Evolutionary conservation across 257 asterid species (phyloP).

Genomic region (Ehretia macrophylla): DNA sequence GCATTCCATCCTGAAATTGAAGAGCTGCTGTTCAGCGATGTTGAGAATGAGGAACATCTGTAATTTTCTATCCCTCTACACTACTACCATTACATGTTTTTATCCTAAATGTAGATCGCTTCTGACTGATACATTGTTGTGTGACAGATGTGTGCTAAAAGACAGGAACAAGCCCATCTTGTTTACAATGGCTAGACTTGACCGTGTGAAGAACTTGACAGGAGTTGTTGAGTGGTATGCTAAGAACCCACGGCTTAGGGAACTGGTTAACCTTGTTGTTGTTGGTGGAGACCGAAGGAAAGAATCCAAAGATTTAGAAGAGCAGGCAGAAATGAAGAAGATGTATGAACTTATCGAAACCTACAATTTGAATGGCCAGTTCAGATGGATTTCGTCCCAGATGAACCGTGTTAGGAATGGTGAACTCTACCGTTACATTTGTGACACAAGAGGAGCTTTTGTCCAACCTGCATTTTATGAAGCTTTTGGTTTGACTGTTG

Average conservation of each 20-base stretch:
- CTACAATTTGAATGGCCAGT: conserved; percentile 70
- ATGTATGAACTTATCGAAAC: conserved; percentile 77
- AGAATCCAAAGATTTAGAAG: conserved; percentile 92
- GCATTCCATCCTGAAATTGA: conserved; percentile 74
- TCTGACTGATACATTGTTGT: not conserved
- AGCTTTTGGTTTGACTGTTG: conserved; percentile 94
- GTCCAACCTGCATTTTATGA: conserved; percentile 98
- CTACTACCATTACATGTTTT: not conserved
- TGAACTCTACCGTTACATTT: conserved; percentile 86
- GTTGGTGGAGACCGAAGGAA: conserved; percentile 95
- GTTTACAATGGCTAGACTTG: conserved; percentile 95
- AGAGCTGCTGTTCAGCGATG: conserved; percentile 72
- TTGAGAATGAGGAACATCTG: conserved; percentile 86
- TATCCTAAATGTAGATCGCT: not conserved
- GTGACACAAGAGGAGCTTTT: conserved; percentile 75
- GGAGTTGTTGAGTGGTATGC: conserved; percentile 89
- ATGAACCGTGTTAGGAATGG: conserved; percentile 97
- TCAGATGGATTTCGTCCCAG: conserved; percentile 99
- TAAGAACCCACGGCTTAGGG: conserved; percentile 75
- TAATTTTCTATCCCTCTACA: conserved; percentile 23
- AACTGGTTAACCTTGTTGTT: conserved; percentile 70
- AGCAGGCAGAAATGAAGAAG: conserved; percentile 91
- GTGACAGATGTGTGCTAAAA: conserved; percentile 66
- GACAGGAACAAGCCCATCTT: conserved; percentile 83
- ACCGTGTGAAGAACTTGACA: conserved; percentile 81